Conservation (phyloP, 192 early-diverging fungal species). For the Umbelopsis isabellina region DNA sequence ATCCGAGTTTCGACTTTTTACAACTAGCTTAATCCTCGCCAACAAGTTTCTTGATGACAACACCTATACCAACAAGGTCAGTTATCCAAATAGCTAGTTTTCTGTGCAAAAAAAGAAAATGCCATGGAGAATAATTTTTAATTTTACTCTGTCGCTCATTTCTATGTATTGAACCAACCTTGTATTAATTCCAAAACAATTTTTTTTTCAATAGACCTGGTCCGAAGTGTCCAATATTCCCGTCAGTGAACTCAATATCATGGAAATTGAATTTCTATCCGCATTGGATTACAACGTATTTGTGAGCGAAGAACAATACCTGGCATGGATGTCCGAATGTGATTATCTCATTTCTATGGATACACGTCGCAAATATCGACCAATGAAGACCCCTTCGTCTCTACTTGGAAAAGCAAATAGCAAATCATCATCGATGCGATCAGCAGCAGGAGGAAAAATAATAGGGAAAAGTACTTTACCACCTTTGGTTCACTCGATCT, state of each 20-base stretch:
- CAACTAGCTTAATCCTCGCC: conserved; percentile 76
- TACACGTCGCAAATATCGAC: conserved; percentile 19
- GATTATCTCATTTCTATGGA: conserved; percentile 11
- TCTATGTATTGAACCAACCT: too few relatives aligned
- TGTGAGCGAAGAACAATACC: conserved; percentile 68
- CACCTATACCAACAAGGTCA: conserved; percentile 75
- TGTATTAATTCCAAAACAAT: too few relatives aligned
- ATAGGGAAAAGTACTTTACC: conserved; percentile 15
- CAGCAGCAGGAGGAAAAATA: conserved; percentile 4
- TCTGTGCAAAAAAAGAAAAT: too few relatives aligned
- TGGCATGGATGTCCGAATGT: conserved; percentile 54
- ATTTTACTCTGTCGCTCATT: too few relatives aligned
- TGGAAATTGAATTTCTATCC: conserved; percentile 82
- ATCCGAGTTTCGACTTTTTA: conserved; percentile 80
- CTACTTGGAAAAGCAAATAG: not conserved
- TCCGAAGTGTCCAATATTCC: conserved; percentile 78
- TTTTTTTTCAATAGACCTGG: conserved; percentile 49
- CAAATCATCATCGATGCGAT: conserved; percentile 8
- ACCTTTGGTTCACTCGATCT: conserved; percentile 19
- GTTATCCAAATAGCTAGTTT: not conserved
- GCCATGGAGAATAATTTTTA: too few relatives aligned
- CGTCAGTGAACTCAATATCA: conserved; percentile 75
- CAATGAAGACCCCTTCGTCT: not conserved
- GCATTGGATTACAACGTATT: conserved; percentile 74
- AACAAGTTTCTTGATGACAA: conserved; percentile 86